Percentiles rank a stretch among this genome's conserved stretches.
These are phyloP conservation scores for Exophiala mesophila DNA, from an alignment of 2,329 filamentous ascomycete species.

Conservation along the genomic window DNA sequence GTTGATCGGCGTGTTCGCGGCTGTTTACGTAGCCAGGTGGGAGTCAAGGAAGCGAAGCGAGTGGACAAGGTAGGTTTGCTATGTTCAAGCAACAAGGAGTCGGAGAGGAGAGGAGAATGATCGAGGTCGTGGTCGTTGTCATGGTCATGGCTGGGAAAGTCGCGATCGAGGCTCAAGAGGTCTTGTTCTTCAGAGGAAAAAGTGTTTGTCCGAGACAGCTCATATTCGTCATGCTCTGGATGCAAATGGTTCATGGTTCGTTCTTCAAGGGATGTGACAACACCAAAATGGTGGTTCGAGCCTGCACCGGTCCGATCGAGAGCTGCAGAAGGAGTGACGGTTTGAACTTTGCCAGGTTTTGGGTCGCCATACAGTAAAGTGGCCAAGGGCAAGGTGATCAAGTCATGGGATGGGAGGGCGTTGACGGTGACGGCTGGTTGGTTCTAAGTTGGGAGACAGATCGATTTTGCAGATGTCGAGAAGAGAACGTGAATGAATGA, in stretches of 20 bases:
- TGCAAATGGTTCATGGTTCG: constrained; percentile 14
- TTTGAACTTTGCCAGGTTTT: not conserved
- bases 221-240: constrained; percentile 16
- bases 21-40: constrained; percentile 19
- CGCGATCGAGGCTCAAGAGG: constrained; percentile 6
- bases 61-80: constrained; percentile 8
- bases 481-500: too few relatives aligned
- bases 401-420: too few relatives aligned
- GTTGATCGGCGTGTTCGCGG: constrained; percentile 7
- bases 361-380: not conserved
- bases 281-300: not conserved
- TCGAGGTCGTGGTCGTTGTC: constrained; percentile 12
- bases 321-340: not conserved
- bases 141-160: constrained; percentile 5
- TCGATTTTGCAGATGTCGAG: too few relatives aligned
- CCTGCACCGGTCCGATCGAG: not conserved
- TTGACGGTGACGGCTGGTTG: too few relatives aligned
- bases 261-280: constrained; percentile 2
- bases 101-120: constrained; percentile 8
- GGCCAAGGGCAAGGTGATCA: too few relatives aligned
- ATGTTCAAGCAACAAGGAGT: constrained; percentile 1
- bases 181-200: constrained; percentile 13
- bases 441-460: too few relatives aligned
- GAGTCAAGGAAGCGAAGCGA: constrained; percentile 10
- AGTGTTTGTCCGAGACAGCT: constrained; percentile 17